Conservation (phyloP, 495 filamentous ascomycete species). For the Lineolata rhizophorae region DNA sequence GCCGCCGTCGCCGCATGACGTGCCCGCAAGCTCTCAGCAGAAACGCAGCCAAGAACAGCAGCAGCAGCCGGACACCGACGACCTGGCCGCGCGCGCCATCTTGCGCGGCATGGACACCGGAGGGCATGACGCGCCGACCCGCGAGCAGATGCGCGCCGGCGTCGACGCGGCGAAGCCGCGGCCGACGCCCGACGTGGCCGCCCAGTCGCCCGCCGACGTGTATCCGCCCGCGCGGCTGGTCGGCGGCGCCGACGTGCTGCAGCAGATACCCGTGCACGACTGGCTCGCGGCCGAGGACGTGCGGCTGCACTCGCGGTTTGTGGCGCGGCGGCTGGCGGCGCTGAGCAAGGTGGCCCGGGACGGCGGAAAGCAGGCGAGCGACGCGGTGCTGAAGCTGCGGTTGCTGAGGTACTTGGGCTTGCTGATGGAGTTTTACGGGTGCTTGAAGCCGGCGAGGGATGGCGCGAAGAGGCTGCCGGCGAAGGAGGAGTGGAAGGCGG, state of each 20-base stretch:
- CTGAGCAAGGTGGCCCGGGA: constrained; percentile 23
- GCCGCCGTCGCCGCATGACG: constrained; percentile 5
- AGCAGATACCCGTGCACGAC: constrained; percentile 42
- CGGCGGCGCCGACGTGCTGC: constrained; percentile 31
- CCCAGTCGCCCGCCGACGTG: constrained; percentile 53
- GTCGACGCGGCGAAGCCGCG: constrained; percentile 54
- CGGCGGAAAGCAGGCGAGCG: constrained; percentile 22
- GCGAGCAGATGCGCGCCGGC: constrained; percentile 38
- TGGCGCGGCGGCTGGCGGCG: constrained; percentile 35
- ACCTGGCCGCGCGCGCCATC: constrained; percentile 5
- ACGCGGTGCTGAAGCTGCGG: constrained; percentile 34
- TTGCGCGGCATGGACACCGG: constrained; percentile 25
- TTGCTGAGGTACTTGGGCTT: constrained; percentile 43
- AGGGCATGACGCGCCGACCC: constrained; percentile 32
- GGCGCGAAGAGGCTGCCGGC: constrained; percentile 19
- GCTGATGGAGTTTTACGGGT: constrained; percentile 38
- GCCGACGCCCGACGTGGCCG: constrained; percentile 51
- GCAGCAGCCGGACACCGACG: background rate
- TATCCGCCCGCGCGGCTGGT: constrained; percentile 55
- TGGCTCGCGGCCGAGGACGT: constrained; percentile 47
- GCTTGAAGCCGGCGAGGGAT: constrained; percentile 15
- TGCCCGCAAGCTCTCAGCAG: background rate
- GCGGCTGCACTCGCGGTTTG: constrained; percentile 31
- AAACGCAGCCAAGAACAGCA: background rate
- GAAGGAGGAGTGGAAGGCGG: constrained; percentile 26